Evolutionary conservation across 768 basidiomycete species (phyloP), one percentile per base, ranked within the genome.

Genomic region (Pulveroboletus sp.): DNA sequence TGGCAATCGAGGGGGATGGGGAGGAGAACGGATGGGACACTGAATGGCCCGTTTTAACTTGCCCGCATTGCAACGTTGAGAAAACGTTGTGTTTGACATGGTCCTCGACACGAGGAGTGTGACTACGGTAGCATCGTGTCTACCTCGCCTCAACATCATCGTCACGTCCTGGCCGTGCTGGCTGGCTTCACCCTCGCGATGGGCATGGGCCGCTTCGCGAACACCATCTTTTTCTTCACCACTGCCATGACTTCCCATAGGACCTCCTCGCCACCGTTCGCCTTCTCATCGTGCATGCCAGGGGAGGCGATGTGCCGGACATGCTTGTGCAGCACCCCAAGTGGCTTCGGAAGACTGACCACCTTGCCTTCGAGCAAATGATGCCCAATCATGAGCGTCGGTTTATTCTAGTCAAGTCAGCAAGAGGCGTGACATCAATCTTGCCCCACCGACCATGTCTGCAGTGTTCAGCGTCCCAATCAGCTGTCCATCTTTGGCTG

Each of bases 341-440:
- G 75, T 0, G 94, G 92, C 62, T 90, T 94, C 2, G 85, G 70
- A 7, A 97, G 75, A 38, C 69, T 74, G 29, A 81, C 75, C 51
- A 95, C 74, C 63, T 87, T 90, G 45, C 94, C 94, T 61, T 97
- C 94, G 5, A 97, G 81, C 25, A 94, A 74, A 60, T 97, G 92
- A 67, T 94, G 85, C 12, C 94, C 94, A 50, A 97, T 87, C 45
- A 75, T 67, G 6, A 97, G 75, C 3, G 83, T 91, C 4, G 90
- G 83, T 56, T 85, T 89, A 53, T 80, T 84, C 90, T 91, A 45
- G 34, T 10, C 39, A 21, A 32, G 40, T 50, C 45, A 53, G 45
- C 17, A 20, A 14, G 43, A 32, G 27, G 38, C 40, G 16, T 47
- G 44, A 25, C n/a, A 29, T 25, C 40, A 14, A 19, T 24, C 13